phyloP scores from a whole-genome alignment of 2,329 filamentous ascomycete species.

The Podosphaera xanthii region DNA sequence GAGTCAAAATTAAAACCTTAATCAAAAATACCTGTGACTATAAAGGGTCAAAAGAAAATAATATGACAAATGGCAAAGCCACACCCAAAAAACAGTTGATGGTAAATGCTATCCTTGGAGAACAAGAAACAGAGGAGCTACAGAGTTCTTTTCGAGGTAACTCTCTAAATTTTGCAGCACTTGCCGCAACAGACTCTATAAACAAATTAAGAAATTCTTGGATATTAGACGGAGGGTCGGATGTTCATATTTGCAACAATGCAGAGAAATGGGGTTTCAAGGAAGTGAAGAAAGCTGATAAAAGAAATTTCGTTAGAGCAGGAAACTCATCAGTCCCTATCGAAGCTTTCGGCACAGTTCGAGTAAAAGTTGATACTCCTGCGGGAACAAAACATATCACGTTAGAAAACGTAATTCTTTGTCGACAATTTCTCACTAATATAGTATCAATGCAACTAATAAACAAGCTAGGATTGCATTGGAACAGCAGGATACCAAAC shows the following conservation, averaged over 20 bases:
- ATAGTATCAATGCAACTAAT: not conserved
- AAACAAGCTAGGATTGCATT: not conserved
- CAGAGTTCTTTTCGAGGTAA: too few species aligned
- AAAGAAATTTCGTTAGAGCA: not conserved
- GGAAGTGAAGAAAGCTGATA: not conserved
- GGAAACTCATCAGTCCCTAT: not conserved
- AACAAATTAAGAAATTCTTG: not conserved
- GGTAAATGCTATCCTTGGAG: too few species aligned
- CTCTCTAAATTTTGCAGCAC: too few species aligned
- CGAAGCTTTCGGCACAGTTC: not conserved
- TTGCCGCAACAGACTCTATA: not conserved
- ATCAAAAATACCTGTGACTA: not conserved
- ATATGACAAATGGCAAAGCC: not conserved
- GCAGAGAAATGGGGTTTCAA: not conserved
- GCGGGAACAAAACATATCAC: not conserved
- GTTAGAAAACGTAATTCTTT: not conserved
- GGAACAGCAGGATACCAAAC: not conserved
- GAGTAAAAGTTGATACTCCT: not conserved
- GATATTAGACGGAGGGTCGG: not conserved
- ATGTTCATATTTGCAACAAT: not conserved
- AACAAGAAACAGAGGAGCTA: too few species aligned
- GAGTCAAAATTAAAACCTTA: slow-evolving; percentile 2
- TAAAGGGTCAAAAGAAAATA: not conserved
- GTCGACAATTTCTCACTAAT: not conserved
- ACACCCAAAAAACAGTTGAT: too few species aligned